These are phyloP conservation scores for Tolypocladium cylindrosporum DNA, from an alignment of 2,329 filamentous ascomycete species.

Conservation along the genomic window DNA sequence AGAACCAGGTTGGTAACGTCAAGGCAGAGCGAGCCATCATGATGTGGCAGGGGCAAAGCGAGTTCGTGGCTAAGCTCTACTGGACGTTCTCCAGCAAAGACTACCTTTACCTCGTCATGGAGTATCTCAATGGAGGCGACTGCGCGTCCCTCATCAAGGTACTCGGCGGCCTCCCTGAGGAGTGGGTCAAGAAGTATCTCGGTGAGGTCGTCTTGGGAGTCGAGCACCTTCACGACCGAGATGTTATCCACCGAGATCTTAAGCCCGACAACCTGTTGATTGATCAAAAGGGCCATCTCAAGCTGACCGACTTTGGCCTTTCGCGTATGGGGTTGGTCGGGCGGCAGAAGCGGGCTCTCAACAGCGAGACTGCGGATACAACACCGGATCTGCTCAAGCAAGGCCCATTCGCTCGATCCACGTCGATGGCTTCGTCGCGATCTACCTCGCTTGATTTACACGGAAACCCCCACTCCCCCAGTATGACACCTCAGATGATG, in stretches of 20 bases:
- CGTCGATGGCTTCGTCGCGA: slow-evolving; percentile 80
- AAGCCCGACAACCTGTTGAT: slow-evolving; percentile 97
- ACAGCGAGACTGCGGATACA: slow-evolving; percentile 64
- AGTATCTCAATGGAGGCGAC: slow-evolving; percentile 95
- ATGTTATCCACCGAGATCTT: slow-evolving; percentile 92
- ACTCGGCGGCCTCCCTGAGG: slow-evolving; percentile 81
- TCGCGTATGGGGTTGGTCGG: slow-evolving; percentile 96
- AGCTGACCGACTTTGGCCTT: slow-evolving; percentile 93
- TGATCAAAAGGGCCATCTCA: slow-evolving; percentile 91
- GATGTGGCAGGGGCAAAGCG: slow-evolving; percentile 99
- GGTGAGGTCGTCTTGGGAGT: slow-evolving; percentile 95
- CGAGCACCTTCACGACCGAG: slow-evolving; percentile 85
- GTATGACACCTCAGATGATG: slow-evolving; percentile 76
- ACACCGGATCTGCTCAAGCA: slow-evolving; percentile 88
- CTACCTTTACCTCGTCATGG: slow-evolving; percentile 97
- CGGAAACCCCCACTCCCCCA: slow-evolving; percentile 60
- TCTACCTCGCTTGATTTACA: slow-evolving; percentile 91
- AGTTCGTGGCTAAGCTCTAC: slow-evolving; percentile 97
- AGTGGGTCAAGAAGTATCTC: slow-evolving; percentile 97
- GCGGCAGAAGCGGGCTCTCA: slow-evolving; percentile 87
- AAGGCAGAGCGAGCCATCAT: slow-evolving; percentile 98
- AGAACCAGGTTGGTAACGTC: slow-evolving; percentile 98
- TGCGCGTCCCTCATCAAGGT: slow-evolving; percentile 95
- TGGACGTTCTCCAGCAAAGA: slow-evolving; percentile 99
- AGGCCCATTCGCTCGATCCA: slow-evolving; percentile 77